Conservation (phyloP, 768 basidiomycete species). For the Arthromyces matolae region DNA sequence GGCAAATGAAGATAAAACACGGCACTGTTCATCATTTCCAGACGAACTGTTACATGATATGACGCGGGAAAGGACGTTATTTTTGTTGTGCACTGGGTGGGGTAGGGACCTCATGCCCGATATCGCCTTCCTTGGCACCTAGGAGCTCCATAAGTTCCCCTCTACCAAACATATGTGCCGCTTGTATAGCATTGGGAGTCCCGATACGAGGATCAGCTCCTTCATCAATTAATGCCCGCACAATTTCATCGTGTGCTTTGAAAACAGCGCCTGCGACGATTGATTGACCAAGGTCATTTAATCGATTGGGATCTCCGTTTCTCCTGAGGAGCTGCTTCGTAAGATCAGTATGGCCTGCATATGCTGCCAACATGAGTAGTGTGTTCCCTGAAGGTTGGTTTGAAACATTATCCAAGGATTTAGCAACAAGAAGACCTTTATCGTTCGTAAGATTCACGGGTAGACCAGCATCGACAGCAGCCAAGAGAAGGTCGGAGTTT, state of each 20-base stretch:
- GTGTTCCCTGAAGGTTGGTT: slow-evolving; percentile 55
- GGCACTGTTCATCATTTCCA: no score
- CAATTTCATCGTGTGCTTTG: slow-evolving; percentile 64
- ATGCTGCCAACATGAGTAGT: slow-evolving; percentile 74
- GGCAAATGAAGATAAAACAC: no score
- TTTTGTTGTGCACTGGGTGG: slow-evolving; percentile 19
- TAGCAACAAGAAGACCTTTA: slow-evolving; percentile 43
- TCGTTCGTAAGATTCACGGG: slow-evolving; percentile 71
- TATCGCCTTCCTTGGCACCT: slow-evolving; percentile 58
- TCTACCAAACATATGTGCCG: slow-evolving; percentile 65
- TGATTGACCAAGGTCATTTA: slow-evolving; percentile 71
- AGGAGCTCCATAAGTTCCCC: slow-evolving; percentile 51
- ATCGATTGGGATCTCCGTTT: slow-evolving; percentile 61
- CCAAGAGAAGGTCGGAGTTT: slow-evolving; percentile 45
- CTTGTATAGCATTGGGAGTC: slow-evolving; percentile 63
- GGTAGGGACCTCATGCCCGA: slow-evolving; percentile 34
- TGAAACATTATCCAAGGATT: neutral
- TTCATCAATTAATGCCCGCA: slow-evolving; percentile 47
- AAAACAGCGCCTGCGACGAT: slow-evolving; percentile 77
- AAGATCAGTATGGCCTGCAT: slow-evolving; percentile 60
- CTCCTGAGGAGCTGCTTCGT: slow-evolving; percentile 48
- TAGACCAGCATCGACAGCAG: slow-evolving; percentile 65
- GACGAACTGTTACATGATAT: no score
- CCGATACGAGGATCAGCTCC: slow-evolving; percentile 67
- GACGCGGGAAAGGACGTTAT: neutral